These are phyloP conservation scores for Nasturtium officinale DNA, from an alignment of 345 rosid genomes.

Conservation along the genomic window DNA sequence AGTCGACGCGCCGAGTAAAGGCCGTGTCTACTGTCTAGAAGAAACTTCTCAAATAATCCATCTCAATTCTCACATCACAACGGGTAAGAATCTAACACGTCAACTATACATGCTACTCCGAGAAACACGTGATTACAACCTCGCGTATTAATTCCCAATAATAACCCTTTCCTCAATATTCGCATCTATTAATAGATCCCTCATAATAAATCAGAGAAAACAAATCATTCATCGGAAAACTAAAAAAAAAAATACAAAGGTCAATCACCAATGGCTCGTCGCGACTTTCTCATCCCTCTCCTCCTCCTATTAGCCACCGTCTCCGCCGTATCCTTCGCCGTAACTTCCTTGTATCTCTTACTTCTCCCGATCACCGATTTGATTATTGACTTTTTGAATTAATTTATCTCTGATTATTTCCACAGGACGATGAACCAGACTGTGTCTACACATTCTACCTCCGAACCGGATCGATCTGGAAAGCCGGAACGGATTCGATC, in stretches of 20 bases:
- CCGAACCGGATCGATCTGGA: conserved; percentile 81
- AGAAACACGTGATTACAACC: neutral
- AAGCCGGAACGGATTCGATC: conserved; percentile 82
- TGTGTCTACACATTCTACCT: conserved; percentile 74
- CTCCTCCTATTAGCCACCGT: conserved; percentile 36
- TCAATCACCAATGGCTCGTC: conserved; percentile 28
- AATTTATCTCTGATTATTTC: neutral
- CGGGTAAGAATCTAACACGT: conserved; percentile 5
- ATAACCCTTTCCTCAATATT: conserved; percentile 19
- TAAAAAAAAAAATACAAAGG: neutral
- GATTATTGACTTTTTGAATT: neutral
- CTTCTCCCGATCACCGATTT: neutral
- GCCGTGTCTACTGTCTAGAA: conserved; percentile 13
- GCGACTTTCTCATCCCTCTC: conserved; percentile 30
- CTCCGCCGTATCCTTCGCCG: conserved; percentile 35
- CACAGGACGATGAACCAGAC: conserved; percentile 52
- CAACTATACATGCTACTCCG: conserved; percentile 8
- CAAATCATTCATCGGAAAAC: conserved; percentile 4
- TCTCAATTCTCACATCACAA: neutral
- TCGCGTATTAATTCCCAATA: neutral
- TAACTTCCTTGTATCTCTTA: conserved; percentile 6
- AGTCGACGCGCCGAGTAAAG: conserved; percentile 34
- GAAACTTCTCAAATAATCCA: neutral
- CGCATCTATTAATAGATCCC: conserved; percentile 34
- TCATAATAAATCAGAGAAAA: neutral